phyloP scores from a whole-genome alignment of 2,329 filamentous ascomycete species.

The Mycosphaerella arachidis region DNA sequence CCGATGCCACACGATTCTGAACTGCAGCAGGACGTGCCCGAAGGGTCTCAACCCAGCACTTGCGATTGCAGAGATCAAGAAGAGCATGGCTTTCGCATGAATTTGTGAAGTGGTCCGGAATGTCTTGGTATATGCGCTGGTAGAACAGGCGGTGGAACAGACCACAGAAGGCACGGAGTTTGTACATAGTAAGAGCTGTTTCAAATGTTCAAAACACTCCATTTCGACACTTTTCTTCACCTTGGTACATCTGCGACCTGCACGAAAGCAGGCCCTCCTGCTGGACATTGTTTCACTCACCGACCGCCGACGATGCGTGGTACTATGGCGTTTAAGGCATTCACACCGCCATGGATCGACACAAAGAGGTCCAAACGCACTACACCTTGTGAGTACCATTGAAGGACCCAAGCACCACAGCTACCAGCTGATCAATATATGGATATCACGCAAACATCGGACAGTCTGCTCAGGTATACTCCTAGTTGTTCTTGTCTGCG shows the following conservation, averaged over 20 bases:
- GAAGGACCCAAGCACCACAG: too few species aligned
- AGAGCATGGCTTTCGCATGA: constrained; percentile 68
- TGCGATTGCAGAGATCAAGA: constrained; percentile 98
- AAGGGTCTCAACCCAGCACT: constrained; percentile 96
- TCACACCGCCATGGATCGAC: not conserved
- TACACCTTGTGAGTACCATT: too few species aligned
- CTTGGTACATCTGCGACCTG: not conserved
- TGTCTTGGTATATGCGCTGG: not conserved
- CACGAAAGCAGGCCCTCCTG: too few species aligned
- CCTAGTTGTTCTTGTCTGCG: too few species aligned
- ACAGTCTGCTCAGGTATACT: too few species aligned
- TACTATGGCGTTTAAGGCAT: not conserved
- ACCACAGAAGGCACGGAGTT: not conserved
- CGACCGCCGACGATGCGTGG: too few species aligned
- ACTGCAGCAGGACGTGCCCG: constrained; percentile 95
- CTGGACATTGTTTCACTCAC: too few species aligned
- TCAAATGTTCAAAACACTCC: not conserved
- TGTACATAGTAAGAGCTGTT: not conserved
- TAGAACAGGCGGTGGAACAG: not conserved
- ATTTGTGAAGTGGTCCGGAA: not conserved
- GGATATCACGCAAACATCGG: too few species aligned
- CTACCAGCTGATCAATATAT: too few species aligned
- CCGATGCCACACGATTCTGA: constrained; percentile 98
- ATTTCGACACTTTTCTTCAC: not conserved
- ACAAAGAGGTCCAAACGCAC: not conserved